Conservation (phyloP, 1,139 yeast genomes). For the Nakaseomyces sp. region DNA sequence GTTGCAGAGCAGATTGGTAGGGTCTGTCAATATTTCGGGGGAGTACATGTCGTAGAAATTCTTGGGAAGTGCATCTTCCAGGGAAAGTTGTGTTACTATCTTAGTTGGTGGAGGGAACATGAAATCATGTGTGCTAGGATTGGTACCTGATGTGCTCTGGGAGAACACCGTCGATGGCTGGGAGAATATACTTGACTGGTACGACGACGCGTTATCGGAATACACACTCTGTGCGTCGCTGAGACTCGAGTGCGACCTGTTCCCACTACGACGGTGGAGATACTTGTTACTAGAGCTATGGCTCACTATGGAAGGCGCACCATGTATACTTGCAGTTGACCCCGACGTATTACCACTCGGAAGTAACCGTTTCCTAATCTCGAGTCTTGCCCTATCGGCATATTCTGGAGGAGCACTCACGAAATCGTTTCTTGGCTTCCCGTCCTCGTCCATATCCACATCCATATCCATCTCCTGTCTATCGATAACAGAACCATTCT, state of each 20-base stretch:
- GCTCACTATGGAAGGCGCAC: neutral
- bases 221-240: slow-evolving; percentile 15
- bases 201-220: slow-evolving; percentile 20
- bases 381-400: slow-evolving; percentile 36
- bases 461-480: neutral
- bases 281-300: slow-evolving; percentile 6
- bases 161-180: slow-evolving; percentile 19
- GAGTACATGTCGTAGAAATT: slow-evolving; percentile 47
- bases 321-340: neutral
- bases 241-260: slow-evolving; percentile 6
- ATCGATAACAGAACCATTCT: slow-evolving; percentile 1
- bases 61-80: slow-evolving; percentile 40
- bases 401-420: slow-evolving; percentile 35
- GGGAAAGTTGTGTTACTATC: slow-evolving; percentile 19
- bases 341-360: no score
- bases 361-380: slow-evolving; percentile 31
- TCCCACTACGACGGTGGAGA: slow-evolving; percentile 2
- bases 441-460: slow-evolving; percentile 1
- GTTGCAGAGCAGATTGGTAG: slow-evolving; percentile 35
- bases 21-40: slow-evolving; percentile 39
- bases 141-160: slow-evolving; percentile 13
- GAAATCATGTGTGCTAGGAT: slow-evolving; percentile 6
- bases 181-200: slow-evolving; percentile 27
- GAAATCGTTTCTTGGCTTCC: slow-evolving; percentile 18
- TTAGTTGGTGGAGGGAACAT: slow-evolving; percentile 10